Conservation (phyloP, 2,329 filamentous ascomycete species). For the Byssochlamys sp. region DNA sequence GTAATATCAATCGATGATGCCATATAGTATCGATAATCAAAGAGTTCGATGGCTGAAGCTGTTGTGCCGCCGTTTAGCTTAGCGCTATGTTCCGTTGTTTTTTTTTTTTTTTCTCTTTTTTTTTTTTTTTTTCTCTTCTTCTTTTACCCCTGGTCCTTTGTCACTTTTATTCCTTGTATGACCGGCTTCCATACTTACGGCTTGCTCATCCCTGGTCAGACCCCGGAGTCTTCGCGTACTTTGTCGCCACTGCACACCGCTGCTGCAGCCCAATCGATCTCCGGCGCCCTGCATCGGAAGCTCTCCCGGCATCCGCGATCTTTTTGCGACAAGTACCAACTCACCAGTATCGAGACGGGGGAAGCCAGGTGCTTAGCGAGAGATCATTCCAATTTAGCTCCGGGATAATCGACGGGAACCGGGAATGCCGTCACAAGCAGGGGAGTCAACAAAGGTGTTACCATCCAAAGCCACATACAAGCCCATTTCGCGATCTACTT, state of each 20-base stretch:
- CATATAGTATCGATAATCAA: background rate
- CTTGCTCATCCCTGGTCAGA: background rate
- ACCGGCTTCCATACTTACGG: background rate
- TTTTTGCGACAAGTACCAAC: background rate
- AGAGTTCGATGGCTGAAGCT: background rate
- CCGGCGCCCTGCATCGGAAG: background rate
- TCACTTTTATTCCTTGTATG: background rate
- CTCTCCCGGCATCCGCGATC: background rate
- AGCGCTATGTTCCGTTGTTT: background rate
- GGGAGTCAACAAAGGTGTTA: background rate
- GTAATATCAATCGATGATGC: constrained; percentile 23
- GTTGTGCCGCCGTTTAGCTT: background rate
- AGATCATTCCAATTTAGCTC: background rate
- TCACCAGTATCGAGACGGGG: background rate
- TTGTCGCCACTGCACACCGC: background rate
- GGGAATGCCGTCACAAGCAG: background rate
- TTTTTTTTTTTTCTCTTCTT: background rate
- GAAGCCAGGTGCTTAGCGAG: background rate
- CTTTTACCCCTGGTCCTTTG: background rate
- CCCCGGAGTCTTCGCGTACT: background rate
- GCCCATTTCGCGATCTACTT: background rate
- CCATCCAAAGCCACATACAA: background rate
- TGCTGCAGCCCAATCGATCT: background rate
- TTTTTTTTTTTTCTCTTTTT: background rate
- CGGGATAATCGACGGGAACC: background rate